Evolutionary conservation across 148 eudicot species (phyloP), one percentile per base, ranked within the genome.

Genomic region (Polygonum maritimum): DNA sequence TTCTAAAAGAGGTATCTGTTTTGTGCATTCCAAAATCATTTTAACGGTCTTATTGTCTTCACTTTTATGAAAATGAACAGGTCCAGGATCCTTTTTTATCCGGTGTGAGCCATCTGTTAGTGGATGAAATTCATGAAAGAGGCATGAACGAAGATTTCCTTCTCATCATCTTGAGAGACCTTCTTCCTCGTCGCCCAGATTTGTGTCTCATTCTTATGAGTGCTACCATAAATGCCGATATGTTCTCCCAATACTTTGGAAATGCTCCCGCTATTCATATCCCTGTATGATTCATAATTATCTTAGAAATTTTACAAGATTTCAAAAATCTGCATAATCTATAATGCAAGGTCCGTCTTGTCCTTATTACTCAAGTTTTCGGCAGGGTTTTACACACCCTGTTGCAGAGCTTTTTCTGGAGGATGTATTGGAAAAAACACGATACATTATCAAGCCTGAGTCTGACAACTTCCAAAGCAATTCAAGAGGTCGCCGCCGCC

Each of bases 121-220:
- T 94, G 79, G 98, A 94, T 87, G 98, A 94, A 88, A 94, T 94
- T 80, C 98, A 94, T 82, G 98, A 94, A 85, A 85, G 98, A 86
- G 98, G 98, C 73, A 94, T 94, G 92, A 90, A 94, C 76, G 98
- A 94, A 88, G 98, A 94, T 83, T 94, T 94, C 79, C 89, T 92
- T 70, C 82, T 94, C 60, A 94, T 94, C 67, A 89, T 94, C 77
- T 79, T 94, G 78, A 90, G 83, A 78, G 97, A 94, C 75, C 91
- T 94, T 67, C 98, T 94, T 81, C 96, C 96, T 71, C 96, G 87
- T 52, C 93, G 98, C 31, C 91, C 96, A 79, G 96, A 92, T 81
- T 76, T 94, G 22, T 90, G 96, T 75, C 88, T 94, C 77, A 82
- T 94, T 78, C 86, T 92, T 60, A 94, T 94, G 97, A 94, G 98